Evolutionary conservation across 2,329 filamentous ascomycete species (phyloP).

Genomic region (Talaromyces rugulosus): DNA sequence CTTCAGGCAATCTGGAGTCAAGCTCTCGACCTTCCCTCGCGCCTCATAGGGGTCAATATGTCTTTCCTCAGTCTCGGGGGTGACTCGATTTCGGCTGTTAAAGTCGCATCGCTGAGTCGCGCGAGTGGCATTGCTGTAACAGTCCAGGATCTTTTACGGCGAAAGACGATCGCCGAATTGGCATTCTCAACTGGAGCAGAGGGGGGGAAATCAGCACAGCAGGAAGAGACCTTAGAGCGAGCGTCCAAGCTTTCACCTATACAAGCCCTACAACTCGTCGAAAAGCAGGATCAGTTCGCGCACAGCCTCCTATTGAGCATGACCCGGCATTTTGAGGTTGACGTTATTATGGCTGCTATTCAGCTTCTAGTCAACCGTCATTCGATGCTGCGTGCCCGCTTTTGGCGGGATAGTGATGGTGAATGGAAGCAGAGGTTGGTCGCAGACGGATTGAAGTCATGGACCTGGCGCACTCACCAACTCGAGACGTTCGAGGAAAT

Average conservation of each 20-base stretch:
- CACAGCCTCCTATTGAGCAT: not conserved
- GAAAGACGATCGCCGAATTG: not conserved
- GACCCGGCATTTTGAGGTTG: not conserved
- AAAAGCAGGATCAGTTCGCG: not conserved
- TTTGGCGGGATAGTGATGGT: not conserved
- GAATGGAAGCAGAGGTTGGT: not conserved
- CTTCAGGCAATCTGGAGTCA: conserved; percentile 6
- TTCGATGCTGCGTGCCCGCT: not conserved
- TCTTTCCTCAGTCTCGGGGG: conserved; percentile 28
- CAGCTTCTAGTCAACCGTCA: not conserved
- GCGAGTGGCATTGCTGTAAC: not conserved
- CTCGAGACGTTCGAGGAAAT: not conserved
- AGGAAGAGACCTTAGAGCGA: not conserved
- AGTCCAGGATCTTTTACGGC: not conserved
- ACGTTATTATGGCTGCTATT: not conserved
- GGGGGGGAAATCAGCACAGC: not conserved
- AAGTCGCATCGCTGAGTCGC: conserved; percentile 11
- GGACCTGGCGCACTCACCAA: not conserved
- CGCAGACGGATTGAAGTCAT: not conserved
- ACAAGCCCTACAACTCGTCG: not conserved
- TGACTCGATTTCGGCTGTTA: conserved; percentile 26
- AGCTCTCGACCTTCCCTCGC: conserved; percentile 16
- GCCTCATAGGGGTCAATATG: conserved; percentile 17
- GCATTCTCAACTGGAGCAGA: not conserved
- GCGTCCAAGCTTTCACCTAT: not conserved